Percentiles rank a stretch among this genome's conserved stretches.
phyloP scores from a whole-genome alignment of 257 asterid species.

The Lithospermum erythrorhizon region DNA sequence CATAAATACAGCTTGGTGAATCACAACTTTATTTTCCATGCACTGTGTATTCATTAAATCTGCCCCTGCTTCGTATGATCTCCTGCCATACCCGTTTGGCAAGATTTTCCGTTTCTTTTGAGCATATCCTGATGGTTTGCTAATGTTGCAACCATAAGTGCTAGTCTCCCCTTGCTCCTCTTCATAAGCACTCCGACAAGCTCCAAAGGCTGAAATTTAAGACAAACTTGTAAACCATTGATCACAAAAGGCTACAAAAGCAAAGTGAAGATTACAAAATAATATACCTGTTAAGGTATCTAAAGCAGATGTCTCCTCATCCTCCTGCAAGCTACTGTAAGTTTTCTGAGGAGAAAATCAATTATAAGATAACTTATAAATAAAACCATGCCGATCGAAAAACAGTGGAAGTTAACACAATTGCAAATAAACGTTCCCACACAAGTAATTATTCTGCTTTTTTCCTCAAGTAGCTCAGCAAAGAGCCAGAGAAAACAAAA shows the following conservation, averaged over 20 bases:
- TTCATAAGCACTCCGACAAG: constrained; percentile 44
- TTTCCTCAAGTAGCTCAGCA: background rate
- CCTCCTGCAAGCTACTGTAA: constrained; percentile 52
- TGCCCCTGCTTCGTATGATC: constrained; percentile 41
- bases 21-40: constrained; percentile 41
- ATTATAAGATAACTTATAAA: background rate
- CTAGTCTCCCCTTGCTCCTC: constrained; percentile 83
- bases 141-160: constrained; percentile 42
- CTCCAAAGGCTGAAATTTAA: constrained; percentile 40
- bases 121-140: constrained; percentile 46
- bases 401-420: background rate
- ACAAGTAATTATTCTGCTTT: background rate
- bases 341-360: constrained; percentile 40
- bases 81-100: constrained; percentile 41
- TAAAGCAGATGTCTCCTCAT: constrained; percentile 72
- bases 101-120: constrained; percentile 56
- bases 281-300: constrained; percentile 53
- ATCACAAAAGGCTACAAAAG: constrained; percentile 14
- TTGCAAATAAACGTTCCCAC: background rate
- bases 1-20: constrained; percentile 40
- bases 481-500: background rate
- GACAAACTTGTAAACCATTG: constrained; percentile 13
- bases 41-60: constrained; percentile 45
- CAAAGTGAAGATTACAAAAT: constrained; percentile 12
- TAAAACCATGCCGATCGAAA: background rate